Percentiles rank a stretch among this genome's conserved stretches.
Evolutionary conservation across 345 rosid species (phyloP).

Genomic region (Hirschfeldia incana): DNA sequence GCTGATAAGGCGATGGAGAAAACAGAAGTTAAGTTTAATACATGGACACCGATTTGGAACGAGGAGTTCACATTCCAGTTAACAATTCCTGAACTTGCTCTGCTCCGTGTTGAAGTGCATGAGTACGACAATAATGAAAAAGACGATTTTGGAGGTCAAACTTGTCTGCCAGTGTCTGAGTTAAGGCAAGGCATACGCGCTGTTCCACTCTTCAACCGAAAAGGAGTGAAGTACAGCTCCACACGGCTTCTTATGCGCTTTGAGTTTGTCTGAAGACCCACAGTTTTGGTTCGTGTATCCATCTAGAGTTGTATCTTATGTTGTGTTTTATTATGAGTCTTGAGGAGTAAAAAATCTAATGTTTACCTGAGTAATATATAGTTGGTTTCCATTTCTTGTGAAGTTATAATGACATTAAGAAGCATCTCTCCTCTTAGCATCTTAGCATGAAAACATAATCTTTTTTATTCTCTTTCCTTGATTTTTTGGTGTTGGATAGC

Average conservation of each 20-base stretch:
- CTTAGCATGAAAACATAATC: constrained; percentile 7
- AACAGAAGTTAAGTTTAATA: constrained; percentile 55
- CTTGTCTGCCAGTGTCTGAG: constrained; percentile 79
- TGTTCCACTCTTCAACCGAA: constrained; percentile 57
- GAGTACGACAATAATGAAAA: constrained; percentile 70
- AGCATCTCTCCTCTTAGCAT: constrained; percentile 9
- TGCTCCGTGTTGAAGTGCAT: constrained; percentile 77
- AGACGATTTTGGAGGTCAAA: constrained; percentile 86
- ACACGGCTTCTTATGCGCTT: constrained; percentile 79
- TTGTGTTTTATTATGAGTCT: neutral
- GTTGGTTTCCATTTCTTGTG: neutral
- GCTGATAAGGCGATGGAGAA: constrained; percentile 66
- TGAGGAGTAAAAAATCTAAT: neutral
- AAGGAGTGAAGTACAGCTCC: constrained; percentile 54
- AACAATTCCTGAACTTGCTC: constrained; percentile 77
- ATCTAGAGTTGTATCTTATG: constrained; percentile 26
- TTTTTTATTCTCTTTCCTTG: constrained; percentile 16
- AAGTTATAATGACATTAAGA: constrained; percentile 1
- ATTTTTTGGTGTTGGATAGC: constrained; percentile 19
- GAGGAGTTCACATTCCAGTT: constrained; percentile 77
- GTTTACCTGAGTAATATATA: constrained; percentile 8
- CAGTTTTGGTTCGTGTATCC: constrained; percentile 26
- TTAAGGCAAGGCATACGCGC: constrained; percentile 69
- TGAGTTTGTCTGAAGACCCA: constrained; percentile 45
- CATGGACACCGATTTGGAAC: constrained; percentile 83